Evolutionary conservation across 345 rosid genomes (phyloP), one percentile per base, ranked within the genome.

Genomic region (Salix koriyanagi): DNA sequence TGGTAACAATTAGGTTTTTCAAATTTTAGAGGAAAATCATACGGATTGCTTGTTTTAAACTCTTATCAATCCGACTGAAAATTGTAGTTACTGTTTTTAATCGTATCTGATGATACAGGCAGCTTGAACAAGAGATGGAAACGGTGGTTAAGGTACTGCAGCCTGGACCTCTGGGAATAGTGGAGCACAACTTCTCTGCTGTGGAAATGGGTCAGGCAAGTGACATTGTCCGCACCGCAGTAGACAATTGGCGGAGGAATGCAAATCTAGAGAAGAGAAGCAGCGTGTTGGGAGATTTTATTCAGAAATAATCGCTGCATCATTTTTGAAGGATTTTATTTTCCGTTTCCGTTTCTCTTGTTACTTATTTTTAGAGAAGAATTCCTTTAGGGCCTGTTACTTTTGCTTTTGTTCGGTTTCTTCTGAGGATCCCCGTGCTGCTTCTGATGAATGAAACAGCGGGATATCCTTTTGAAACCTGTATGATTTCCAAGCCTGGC

Each of bases 131-230:
- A 79, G 99, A 95, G 79, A 87, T 88, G 78, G 97, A 93, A 82
- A 95, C 94, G 16, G 97, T 91, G 79, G 81, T 91, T 70, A 89
- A 81, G 79, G 96, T 93, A 28, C 85, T 91, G 79, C 97, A 91
- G 81, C 97, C 97, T 41, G 99, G 97, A 61, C 97, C 99, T 13
- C 62, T 91, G 80, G 97, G 97, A 64, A 89, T 91, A 58, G 84
- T 90, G 58, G 96, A 95, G 78, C 97, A 91, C 89, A 90, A 93
- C 80, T 95, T 92, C 86, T 86, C 93, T 1, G 85, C 84, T 2
- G 87, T 88, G 81, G 94, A 94, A 85, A 85, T 94, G 19, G 77
- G 71, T 0, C 83, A 84, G 39, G 97, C 97, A 0, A 88, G 85
- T 77, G 94, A 89, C 76, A 81, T 88, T 5, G 96, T 91, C 44